phyloP scores from a whole-genome alignment of 768 basidiomycete species.

The Lactifluus pinguis region DNA sequence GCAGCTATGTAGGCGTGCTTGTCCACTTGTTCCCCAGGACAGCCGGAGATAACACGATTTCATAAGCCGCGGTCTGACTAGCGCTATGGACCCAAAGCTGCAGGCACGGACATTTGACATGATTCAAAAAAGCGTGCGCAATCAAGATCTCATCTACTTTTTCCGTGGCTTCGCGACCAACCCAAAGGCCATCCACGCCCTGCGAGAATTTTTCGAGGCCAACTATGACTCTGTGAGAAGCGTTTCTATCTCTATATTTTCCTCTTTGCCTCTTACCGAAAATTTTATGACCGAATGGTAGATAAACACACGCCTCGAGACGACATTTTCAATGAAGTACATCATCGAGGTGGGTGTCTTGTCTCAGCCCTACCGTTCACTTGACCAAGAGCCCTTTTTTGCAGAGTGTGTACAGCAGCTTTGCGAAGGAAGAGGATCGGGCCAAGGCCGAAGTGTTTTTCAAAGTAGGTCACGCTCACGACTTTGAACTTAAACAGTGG shows the following conservation, averaged over 20 bases:
- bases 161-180: constrained; percentile 52
- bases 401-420: constrained; percentile 2
- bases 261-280: background rate
- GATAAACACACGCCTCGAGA: constrained; percentile 14
- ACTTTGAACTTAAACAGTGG: background rate
- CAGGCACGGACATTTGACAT: constrained; percentile 54
- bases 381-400: background rate
- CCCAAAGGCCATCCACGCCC: constrained; percentile 39
- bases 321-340: constrained; percentile 9
- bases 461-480: background rate
- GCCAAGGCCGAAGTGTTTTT: constrained; percentile 15
- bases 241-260: background rate
- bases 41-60: background rate
- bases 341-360: constrained; percentile 3
- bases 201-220: constrained; percentile 57
- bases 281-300: background rate
- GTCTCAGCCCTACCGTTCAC: background rate
- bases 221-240: constrained; percentile 52
- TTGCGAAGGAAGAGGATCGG: constrained; percentile 8
- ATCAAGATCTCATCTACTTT: constrained; percentile 58
- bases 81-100: constrained; percentile 46
- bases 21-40: background rate
- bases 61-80: constrained; percentile 53
- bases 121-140: constrained; percentile 43
- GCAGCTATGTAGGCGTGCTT: constrained; percentile 50